Percentiles rank a stretch among this genome's conserved stretches.
Conservation (phyloP, 805 yeast species). For the Limtongia smithiae region DNA sequence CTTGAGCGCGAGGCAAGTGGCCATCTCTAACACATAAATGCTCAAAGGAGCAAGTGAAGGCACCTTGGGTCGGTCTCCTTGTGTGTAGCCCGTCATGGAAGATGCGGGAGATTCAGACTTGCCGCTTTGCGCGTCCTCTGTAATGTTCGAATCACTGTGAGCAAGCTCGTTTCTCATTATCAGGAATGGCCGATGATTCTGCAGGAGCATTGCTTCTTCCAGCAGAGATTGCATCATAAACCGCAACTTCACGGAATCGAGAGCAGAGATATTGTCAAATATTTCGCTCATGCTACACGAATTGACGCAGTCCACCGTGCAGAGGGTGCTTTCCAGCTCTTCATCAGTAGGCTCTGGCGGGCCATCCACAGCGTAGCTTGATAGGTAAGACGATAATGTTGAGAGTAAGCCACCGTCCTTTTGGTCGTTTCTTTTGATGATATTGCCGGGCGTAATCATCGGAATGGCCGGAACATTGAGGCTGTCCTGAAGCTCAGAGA, state of each 20-base stretch:
- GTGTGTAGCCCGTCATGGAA: not conserved
- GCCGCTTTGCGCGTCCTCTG: not conserved
- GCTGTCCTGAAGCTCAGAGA: conserved; percentile 55
- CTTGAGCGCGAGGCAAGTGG: conserved; percentile 24
- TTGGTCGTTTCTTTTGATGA: conserved; percentile 56
- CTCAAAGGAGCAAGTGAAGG: conserved; percentile 23
- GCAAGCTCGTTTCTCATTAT: conserved; percentile 11
- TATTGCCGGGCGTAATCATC: conserved; percentile 61
- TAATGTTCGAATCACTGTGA: not conserved
- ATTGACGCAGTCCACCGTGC: conserved; percentile 77
- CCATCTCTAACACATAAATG: conserved; percentile 28
- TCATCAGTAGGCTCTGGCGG: conserved; percentile 90
- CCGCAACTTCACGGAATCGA: conserved; percentile 26
- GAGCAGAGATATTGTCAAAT: conserved; percentile 48
- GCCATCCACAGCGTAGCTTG: conserved; percentile 74
- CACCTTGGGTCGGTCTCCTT: not conserved
- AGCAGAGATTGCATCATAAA: conserved; percentile 17
- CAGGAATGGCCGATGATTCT: conserved; percentile 13
- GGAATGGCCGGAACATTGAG: conserved; percentile 53
- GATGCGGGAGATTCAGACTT: not conserved
- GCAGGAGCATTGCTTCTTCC: conserved; percentile 20
- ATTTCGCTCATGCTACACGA: conserved; percentile 60
- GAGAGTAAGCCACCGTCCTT: conserved; percentile 79
- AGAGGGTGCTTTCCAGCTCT: conserved; percentile 79
- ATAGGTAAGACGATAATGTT: conserved; percentile 85